Percentiles rank a stretch among this genome's conserved stretches.
These are phyloP conservation scores for Coelastrella sp. DNA, from an alignment of 139 green algal genomes.

Conservation along the genomic window DNA sequence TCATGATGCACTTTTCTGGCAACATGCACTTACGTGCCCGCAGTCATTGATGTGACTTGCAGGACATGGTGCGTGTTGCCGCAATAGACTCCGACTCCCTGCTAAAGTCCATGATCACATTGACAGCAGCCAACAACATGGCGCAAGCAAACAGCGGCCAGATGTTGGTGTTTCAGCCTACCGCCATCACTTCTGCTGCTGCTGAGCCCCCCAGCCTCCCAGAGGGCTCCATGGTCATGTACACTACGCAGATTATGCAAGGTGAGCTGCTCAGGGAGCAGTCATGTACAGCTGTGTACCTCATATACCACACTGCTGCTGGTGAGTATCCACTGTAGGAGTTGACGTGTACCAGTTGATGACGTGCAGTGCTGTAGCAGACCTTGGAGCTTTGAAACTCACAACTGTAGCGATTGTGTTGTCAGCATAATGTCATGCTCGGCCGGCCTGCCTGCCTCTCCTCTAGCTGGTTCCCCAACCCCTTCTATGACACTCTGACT, in stretches of 20 bases:
- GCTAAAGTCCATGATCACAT: background rate
- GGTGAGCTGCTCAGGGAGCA: background rate
- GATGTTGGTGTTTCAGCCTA: conserved; percentile 47
- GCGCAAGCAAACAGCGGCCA: conserved; percentile 16
- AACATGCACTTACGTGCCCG: too few species aligned
- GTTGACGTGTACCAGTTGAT: too few species aligned
- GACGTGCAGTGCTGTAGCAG: too few species aligned
- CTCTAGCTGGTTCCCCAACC: background rate
- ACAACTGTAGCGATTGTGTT: background rate
- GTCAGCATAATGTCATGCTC: background rate
- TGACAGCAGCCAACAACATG: conserved; percentile 45
- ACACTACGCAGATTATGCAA: conserved; percentile 32
- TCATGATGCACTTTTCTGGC: too few species aligned
- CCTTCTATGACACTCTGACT: background rate
- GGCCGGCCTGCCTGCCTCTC: too few species aligned
- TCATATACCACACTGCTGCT: too few species aligned
- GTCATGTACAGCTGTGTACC: background rate
- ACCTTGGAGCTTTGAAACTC: background rate
- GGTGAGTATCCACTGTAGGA: too few species aligned
- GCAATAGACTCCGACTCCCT: conserved; percentile 29
- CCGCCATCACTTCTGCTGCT: background rate
- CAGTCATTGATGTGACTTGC: background rate
- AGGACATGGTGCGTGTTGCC: conserved; percentile 44
- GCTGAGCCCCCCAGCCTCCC: conserved; percentile 14
- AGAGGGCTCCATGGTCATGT: conserved; percentile 31